Percentiles rank a stretch among this genome's conserved stretches.
Evolutionary conservation across 2,329 filamentous ascomycete genomes (phyloP).

Genomic region (Diplodia seriata): DNA sequence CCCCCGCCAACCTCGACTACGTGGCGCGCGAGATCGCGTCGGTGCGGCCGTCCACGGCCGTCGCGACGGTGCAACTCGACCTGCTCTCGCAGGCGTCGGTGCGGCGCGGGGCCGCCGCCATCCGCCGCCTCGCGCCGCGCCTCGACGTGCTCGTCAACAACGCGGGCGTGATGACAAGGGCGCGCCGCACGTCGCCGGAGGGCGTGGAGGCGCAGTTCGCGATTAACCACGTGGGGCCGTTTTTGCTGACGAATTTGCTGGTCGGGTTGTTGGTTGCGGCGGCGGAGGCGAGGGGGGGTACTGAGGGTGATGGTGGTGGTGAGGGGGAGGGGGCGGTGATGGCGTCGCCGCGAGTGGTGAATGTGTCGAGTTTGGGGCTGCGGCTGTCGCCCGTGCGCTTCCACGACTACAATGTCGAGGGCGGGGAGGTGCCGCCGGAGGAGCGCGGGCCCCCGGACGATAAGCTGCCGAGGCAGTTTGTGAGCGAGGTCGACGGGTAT

Average conservation of each 20-base stretch:
- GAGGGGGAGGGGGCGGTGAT: not conserved
- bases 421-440: constrained; percentile 10
- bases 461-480: not conserved
- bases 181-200: constrained; percentile 44
- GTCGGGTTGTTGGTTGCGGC: constrained; percentile 48
- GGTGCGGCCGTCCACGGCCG: constrained; percentile 45
- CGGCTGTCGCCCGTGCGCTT: constrained; percentile 34
- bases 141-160: constrained; percentile 56
- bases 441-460: constrained; percentile 15
- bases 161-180: constrained; percentile 46
- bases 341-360: constrained; percentile 40
- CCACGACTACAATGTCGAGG: constrained; percentile 37
- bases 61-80: constrained; percentile 45
- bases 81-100: constrained; percentile 47
- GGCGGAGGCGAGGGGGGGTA: constrained; percentile 38
- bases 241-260: constrained; percentile 54
- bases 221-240: constrained; percentile 56
- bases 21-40: constrained; percentile 48
- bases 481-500: constrained; percentile 31
- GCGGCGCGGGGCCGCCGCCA: constrained; percentile 45
- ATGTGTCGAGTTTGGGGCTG: constrained; percentile 39
- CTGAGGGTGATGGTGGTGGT: too few species aligned
- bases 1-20: constrained; percentile 49
- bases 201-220: constrained; percentile 56
- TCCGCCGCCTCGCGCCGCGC: constrained; percentile 39